Evolutionary conservation across 108 stramenopile species (phyloP).

Genomic region (Conticribra guillardii): DNA sequence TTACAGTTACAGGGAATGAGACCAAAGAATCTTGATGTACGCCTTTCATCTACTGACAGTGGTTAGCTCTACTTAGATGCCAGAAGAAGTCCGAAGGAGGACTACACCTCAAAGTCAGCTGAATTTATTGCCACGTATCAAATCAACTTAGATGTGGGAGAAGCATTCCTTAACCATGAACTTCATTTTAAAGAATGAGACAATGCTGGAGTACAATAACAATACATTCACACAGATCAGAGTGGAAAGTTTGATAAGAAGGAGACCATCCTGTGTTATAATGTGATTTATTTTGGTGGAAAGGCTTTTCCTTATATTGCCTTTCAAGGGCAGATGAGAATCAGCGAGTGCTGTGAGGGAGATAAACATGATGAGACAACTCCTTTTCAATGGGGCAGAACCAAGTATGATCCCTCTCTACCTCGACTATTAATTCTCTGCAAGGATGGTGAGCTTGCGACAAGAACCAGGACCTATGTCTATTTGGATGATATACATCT

Average conservation of each 20-base stretch:
- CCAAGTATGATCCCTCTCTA: background rate
- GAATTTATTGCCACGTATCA: slow-evolving; percentile 9
- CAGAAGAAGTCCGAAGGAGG: slow-evolving; percentile 9
- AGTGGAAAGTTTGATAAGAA: slow-evolving; percentile 1
- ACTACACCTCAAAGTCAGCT: slow-evolving; percentile 5
- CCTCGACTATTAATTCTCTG: background rate
- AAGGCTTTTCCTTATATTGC: slow-evolving; percentile 10
- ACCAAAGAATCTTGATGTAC: no score
- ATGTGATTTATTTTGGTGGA: slow-evolving; percentile 12
- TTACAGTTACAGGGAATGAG: no score
- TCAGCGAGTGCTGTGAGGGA: background rate
- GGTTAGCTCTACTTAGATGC: slow-evolving; percentile 19
- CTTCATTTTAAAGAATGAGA: slow-evolving; percentile 7
- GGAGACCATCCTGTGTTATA: background rate
- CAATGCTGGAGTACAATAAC: slow-evolving; percentile 5
- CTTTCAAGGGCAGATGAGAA: background rate
- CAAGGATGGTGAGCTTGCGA: slow-evolving; percentile 1
- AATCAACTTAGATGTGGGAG: slow-evolving; percentile 16
- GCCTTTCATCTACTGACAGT: no score
- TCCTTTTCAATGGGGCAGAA: slow-evolving; percentile 2
- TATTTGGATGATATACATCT: slow-evolving; percentile 13
- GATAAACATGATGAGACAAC: background rate
- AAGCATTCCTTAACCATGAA: slow-evolving; percentile 13
- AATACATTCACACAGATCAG: slow-evolving; percentile 6
- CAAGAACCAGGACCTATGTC: background rate